Evolutionary conservation across 108 stramenopile species (phyloP), one percentile per base, ranked within the genome.

Genomic region (Nitzschia palea): DNA sequence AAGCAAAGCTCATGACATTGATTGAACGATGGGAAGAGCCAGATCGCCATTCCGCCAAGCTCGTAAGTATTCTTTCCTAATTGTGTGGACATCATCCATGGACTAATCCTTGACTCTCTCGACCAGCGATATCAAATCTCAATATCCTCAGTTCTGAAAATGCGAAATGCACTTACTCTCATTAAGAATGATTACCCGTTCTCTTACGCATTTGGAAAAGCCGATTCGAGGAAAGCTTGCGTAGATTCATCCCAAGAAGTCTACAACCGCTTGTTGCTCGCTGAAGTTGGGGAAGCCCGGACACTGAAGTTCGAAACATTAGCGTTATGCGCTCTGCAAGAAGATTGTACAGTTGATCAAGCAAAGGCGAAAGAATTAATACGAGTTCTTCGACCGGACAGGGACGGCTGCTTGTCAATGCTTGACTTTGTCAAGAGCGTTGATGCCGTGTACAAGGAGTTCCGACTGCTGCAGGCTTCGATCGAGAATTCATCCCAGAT

Each of bases 21-120:
- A 59, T 86, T 6, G 77, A 68, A 20, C 82, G 63, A 55, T 86
- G 83, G 85, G 86, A 86, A 62, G 86, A 86, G 48, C 86, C 86
- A 0, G 80, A 79, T 44, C 55, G 70, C 17, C 56, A 33, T 2
- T 20, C 62, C 0, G 47, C 50, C 35, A 60, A 25, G 20, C 12
- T 40, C 48, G 27, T 76, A 76, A 33, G 62, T 25, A 31, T 1
- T 52, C 27, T 22, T 14, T 22, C 3, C 3, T 22, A 1, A 23
- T 2, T 25, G 51, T 52, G 9, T 9, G 14, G 40, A 42, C 40
- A 42, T 12, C 40, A 42, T 12, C 25, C 1, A 2, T 26, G 23
- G 27, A 6, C 51, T 52, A 52, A 2, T 1, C 2, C 1, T 14
- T 52, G 9, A 12, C 40, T 6, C 51, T 4, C 27, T 26, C 2